Base-by-base conservation (phyloP, 2,329 filamentous ascomycete species). In the Fusarium pseudograminearum region DNA sequence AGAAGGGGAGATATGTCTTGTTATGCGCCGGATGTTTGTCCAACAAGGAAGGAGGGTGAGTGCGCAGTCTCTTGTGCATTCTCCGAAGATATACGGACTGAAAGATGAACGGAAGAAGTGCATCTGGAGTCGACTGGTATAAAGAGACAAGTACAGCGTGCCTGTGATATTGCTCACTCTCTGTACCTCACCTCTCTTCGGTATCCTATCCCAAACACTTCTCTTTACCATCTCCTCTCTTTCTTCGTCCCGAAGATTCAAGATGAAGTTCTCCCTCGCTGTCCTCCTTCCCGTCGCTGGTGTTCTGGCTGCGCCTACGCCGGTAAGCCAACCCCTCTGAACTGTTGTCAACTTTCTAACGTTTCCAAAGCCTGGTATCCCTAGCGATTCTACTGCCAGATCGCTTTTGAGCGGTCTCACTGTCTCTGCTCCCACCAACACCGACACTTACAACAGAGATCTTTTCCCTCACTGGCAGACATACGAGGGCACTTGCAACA, bases 391-490 rank as follows among this genome's bases (percentile, higher is more conserved):
- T 3, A 81, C 81, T 1, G 91, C 91, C 22, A 83, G 85, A 65
- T 83, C 82, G 9, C 83, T 87, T 65, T 87, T 94, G 34, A 82
- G 82, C 4, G 80, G 77, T 30, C 81, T 94, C 53, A 88, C 85
- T 0, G 89, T 92, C 20, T 82, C 83, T 6, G 79, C 85, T 1
- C 80, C 85, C 42, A 85, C 84, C 36, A 83, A 87, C 52, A 83
- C 86, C 47, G 81, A 80, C 63, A 82, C 82, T 22, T 93, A 94
- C 80, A 81, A 85, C 60, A 89, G 92, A 54, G 85, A 87, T 72
- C 80, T 90, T 54, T 94, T 94, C 80, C 90, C 89, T 4, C 88
- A 90, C 79, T 94, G 91, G 91, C 86, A 85, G 71, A 90, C 87
- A 31, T 85, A 89, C 73, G 81, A 79, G 16, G 91, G 90, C 11